phyloP scores from a whole-genome alignment of 257 asterid genomes.

The Apocynum venetum region DNA sequence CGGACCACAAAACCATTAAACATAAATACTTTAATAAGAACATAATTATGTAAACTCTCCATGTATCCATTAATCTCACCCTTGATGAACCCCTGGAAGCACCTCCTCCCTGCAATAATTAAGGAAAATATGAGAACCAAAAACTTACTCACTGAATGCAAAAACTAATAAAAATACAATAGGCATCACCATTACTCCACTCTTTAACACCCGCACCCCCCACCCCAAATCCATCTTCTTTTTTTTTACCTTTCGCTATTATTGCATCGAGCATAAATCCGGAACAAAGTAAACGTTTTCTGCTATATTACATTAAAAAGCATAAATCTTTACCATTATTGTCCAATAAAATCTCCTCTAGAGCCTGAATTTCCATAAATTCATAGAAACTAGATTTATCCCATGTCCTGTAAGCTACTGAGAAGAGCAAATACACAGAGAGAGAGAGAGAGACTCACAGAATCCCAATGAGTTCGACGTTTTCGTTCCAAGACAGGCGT shows the following conservation, averaged over 20 bases:
- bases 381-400: conserved; percentile 4
- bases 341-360: neutral
- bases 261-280: too few species aligned
- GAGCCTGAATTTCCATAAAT: conserved; percentile 1
- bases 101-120: conserved; percentile 44
- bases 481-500: conserved; percentile 67
- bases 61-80: conserved; percentile 35
- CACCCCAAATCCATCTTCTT: neutral
- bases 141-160: neutral
- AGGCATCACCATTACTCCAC: neutral
- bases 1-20: neutral
- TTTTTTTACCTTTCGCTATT: neutral
- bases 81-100: conserved; percentile 36
- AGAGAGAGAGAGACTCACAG: conserved; percentile 35
- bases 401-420: neutral
- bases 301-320: conserved; percentile 1
- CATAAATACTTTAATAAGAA: neutral
- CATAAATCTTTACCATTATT: conserved; percentile 19
- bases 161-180: neutral
- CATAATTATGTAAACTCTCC: neutral
- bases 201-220: neutral
- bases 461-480: conserved; percentile 57
- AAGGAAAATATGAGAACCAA: neutral
- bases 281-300: neutral
- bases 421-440: neutral